Evolutionary conservation across 73 alveolate genomes (phyloP).

Genomic region (Paramecium sexaurelia): DNA sequence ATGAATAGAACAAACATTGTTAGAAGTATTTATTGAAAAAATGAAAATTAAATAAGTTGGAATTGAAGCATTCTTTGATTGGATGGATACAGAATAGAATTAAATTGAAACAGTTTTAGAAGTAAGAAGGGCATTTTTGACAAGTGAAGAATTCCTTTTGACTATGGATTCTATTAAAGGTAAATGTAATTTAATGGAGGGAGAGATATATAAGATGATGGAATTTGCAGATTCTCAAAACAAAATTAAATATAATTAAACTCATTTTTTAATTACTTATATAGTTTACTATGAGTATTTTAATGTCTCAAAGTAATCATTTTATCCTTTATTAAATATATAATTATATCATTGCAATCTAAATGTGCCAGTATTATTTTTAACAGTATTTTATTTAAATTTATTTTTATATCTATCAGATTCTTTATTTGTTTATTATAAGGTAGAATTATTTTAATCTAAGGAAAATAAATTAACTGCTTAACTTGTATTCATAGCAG

Average conservation of each 20-base stretch:
- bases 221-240: neutral
- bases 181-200: neutral
- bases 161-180: neutral
- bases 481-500: neutral
- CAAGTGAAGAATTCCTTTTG: constrained; percentile 11
- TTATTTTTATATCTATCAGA: neutral
- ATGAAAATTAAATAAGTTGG: constrained; percentile 37
- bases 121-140: constrained; percentile 10
- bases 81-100: constrained; percentile 21
- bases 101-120: constrained; percentile 4
- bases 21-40: neutral
- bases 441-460: neutral
- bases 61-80: constrained; percentile 45
- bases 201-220: constrained; percentile 32
- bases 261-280: constrained; percentile 4
- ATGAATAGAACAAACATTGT: neutral
- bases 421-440: neutral
- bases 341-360: neutral
- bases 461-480: neutral
- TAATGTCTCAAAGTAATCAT: neutral
- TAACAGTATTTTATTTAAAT: neutral
- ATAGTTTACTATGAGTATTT: constrained; percentile 1
- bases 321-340: neutral
- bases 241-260: neutral
- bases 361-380: neutral